Conservation (phyloP, 2,329 filamentous ascomycete genomes). For the Fusarium bactridioides region DNA sequence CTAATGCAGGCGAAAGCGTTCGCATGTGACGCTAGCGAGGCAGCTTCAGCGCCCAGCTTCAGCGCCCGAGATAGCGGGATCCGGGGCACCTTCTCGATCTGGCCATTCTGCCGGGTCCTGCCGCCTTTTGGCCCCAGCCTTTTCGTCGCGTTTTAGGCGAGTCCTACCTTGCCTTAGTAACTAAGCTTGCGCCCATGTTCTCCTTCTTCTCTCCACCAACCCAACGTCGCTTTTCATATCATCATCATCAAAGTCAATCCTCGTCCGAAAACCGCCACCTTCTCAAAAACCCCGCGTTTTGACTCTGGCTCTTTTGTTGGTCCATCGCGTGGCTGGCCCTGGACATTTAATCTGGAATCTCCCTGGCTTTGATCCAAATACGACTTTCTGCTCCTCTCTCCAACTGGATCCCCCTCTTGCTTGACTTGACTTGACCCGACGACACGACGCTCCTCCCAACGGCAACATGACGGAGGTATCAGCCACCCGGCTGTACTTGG, state of each 20-base stretch:
- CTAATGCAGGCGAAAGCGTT: conserved; percentile 32
- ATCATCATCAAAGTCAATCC: conserved; percentile 17
- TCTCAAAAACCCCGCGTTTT: conserved; percentile 26
- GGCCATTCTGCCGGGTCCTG: conserved; percentile 40
- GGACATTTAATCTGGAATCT: conserved; percentile 35
- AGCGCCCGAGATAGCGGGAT: conserved; percentile 13
- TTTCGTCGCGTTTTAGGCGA: conserved; percentile 37
- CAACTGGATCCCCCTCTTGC: conserved; percentile 24
- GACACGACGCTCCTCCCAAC: conserved; percentile 23
- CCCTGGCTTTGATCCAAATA: conserved; percentile 20
- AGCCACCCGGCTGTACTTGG: conserved; percentile 93
- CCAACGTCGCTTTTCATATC: conserved; percentile 24
- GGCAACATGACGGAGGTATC: conserved; percentile 85
- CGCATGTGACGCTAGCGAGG: conserved; percentile 34
- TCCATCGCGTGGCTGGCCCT: conserved; percentile 37
- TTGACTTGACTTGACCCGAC: conserved; percentile 16
- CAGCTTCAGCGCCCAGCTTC: conserved; percentile 17
- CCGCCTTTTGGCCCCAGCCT: conserved; percentile 41
- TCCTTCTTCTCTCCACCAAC: conserved; percentile 39
- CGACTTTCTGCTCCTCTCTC: conserved; percentile 13
- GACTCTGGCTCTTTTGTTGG: conserved; percentile 25
- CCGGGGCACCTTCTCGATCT: conserved; percentile 36
- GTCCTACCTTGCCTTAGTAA: not conserved
- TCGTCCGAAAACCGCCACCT: conserved; percentile 11
- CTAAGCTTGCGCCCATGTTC: conserved; percentile 29